A percentile compares a stretch with the other conserved stretches of the same genome.
These are phyloP conservation scores for Camellia lanceoleosa DNA, from an alignment of 148 eudicot species.

Conservation along the genomic window DNA sequence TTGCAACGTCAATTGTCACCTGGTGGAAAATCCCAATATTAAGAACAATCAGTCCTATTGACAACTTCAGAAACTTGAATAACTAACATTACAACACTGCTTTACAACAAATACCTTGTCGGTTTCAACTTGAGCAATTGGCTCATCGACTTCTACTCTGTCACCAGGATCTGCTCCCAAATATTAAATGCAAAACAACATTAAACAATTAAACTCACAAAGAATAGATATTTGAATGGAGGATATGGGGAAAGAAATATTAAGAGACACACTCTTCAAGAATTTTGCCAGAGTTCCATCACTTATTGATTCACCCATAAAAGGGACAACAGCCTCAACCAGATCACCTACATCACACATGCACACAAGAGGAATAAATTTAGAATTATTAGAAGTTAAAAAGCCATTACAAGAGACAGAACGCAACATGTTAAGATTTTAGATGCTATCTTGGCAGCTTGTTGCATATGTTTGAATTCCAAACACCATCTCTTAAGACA, in stretches of 20 bases:
- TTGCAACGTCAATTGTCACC: slow-evolving; percentile 90
- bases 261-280: slow-evolving; percentile 59
- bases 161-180: slow-evolving; percentile 74
- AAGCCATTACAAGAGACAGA: not conserved
- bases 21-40: slow-evolving; percentile 21
- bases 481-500: not conserved
- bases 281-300: slow-evolving; percentile 90
- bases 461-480: not conserved
- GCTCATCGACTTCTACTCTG: slow-evolving; percentile 78
- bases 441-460: not conserved
- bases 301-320: slow-evolving; percentile 89
- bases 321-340: slow-evolving; percentile 89
- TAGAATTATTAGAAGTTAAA: not conserved
- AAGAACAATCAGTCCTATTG: not conserved
- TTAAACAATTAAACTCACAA: not conserved
- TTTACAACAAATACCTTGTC: slow-evolving; percentile 58
- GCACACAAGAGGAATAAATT: not conserved
- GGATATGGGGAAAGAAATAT: not conserved
- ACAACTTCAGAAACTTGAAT: not conserved
- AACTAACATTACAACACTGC: not conserved
- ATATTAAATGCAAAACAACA: slow-evolving; percentile 6
- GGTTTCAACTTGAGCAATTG: slow-evolving; percentile 92
- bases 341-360: slow-evolving; percentile 49
- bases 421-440: not conserved
- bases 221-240: not conserved